A percentile compares a stretch with the other conserved stretches of the same genome.
Conservation (phyloP, 805 yeast genomes). For the Cyberlindnera xishuangbannaensis region DNA sequence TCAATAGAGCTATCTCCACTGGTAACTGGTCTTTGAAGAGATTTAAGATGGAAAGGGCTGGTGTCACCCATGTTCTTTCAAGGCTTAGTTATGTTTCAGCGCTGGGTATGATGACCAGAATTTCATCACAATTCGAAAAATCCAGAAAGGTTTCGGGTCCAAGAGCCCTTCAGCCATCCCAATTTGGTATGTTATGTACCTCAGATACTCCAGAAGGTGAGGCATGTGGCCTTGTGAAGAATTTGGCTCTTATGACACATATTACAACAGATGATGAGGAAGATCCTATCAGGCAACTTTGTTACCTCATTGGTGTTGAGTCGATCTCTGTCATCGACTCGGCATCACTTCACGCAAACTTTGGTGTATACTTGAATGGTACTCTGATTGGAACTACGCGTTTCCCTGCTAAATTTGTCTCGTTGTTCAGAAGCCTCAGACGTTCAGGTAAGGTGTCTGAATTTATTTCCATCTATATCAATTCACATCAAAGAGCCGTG, state of each 20-base stretch:
- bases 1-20: constrained; percentile 94
- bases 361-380: constrained; percentile 89
- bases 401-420: constrained; percentile 78
- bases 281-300: constrained; percentile 71
- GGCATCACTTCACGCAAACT: constrained; percentile 73
- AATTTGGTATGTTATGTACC: constrained; percentile 97
- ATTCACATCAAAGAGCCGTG: constrained; percentile 85
- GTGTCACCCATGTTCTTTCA: constrained; percentile 94
- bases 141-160: constrained; percentile 98
- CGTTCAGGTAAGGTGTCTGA: constrained; percentile 82
- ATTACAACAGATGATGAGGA: constrained; percentile 98
- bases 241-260: constrained; percentile 96
- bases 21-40: constrained; percentile 99
- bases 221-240: constrained; percentile 98
- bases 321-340: constrained; percentile 77
- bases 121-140: constrained; percentile 97
- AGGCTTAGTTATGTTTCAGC: constrained; percentile 92
- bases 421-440: constrained; percentile 71
- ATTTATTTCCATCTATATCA: constrained; percentile 85
- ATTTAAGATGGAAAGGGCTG: constrained; percentile 99
- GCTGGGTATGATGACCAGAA: constrained; percentile 98
- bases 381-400: constrained; percentile 87
- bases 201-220: constrained; percentile 99
- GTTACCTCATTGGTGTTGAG: constrained; percentile 85
- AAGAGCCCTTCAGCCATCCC: constrained; percentile 97